Conservation (phyloP, 306 rosid species). For the Bauhinia variegata region DNA sequence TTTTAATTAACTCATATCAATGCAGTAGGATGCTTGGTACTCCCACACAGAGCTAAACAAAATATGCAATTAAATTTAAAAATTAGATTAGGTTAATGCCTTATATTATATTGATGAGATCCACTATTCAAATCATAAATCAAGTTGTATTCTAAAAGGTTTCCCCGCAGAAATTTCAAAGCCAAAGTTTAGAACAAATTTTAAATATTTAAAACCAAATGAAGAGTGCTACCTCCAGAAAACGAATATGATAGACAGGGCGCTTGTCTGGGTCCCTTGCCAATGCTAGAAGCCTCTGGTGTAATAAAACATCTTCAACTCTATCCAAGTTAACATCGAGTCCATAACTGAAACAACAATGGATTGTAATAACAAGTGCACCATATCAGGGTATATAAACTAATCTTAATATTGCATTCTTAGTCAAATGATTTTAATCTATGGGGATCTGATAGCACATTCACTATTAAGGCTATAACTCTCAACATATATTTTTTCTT, state of each 20-base stretch:
- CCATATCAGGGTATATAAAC: background rate
- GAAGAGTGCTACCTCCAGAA: slow-evolving; percentile 70
- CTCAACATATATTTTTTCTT: too few relatives aligned
- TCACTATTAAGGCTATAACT: background rate
- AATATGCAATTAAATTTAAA: background rate
- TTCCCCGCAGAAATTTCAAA: slow-evolving; percentile 9
- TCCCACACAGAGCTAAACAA: background rate
- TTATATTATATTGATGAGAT: background rate
- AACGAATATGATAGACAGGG: slow-evolving; percentile 84
- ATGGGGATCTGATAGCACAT: background rate
- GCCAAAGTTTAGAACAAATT: too few relatives aligned
- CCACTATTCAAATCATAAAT: slow-evolving; percentile 5
- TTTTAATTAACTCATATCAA: background rate
- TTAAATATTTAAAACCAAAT: slow-evolving; percentile 13
- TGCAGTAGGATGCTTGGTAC: background rate
- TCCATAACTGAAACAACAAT: slow-evolving; percentile 73
- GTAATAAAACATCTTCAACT: slow-evolving; percentile 93
- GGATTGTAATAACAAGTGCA: too few relatives aligned
- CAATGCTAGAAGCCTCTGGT: slow-evolving; percentile 77
- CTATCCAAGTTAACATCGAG: slow-evolving; percentile 91
- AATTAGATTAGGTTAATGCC: background rate
- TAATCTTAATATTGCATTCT: slow-evolving; percentile 5
- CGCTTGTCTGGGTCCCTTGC: slow-evolving; percentile 94
- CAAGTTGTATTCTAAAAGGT: background rate
- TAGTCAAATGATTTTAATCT: slow-evolving; percentile 7